Evolutionary conservation across 2,329 filamentous ascomycete genomes (phyloP).

Genomic region (Epicoccum nigrum): DNA sequence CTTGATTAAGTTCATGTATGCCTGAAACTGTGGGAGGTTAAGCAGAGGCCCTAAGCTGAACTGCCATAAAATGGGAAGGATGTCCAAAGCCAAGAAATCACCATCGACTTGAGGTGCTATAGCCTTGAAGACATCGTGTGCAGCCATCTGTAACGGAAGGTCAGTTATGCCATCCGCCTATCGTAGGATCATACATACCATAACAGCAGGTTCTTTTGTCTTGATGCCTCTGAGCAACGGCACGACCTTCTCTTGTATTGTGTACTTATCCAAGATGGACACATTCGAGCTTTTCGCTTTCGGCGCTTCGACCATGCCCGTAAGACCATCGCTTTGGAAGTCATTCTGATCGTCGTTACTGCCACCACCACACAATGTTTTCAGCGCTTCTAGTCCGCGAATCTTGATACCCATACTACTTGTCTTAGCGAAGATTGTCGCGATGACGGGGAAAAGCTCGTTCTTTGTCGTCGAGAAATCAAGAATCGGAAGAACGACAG

Average conservation of each 20-base stretch:
- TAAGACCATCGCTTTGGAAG: constrained; percentile 70
- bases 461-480: constrained; percentile 98
- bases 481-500: constrained; percentile 81
- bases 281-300: constrained; percentile 69
- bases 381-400: constrained; percentile 86
- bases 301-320: constrained; percentile 66
- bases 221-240: constrained; percentile 91
- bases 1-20: constrained; percentile 90
- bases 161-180: not conserved
- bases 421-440: constrained; percentile 88
- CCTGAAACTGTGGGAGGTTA: constrained; percentile 81
- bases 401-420: constrained; percentile 95
- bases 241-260: constrained; percentile 96
- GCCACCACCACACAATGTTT: constrained; percentile 87
- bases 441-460: constrained; percentile 91
- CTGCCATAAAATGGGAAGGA: constrained; percentile 86
- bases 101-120: constrained; percentile 82
- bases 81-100: constrained; percentile 90
- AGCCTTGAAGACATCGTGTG: constrained; percentile 81
- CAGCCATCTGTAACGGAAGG: constrained; percentile 66
- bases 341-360: constrained; percentile 47
- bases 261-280: constrained; percentile 92
- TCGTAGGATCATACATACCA: constrained; percentile 57
- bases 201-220: constrained; percentile 96
- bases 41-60: constrained; percentile 91